phyloP scores from a whole-genome alignment of 768 basidiomycete species.

The Naematelia encephala region DNA sequence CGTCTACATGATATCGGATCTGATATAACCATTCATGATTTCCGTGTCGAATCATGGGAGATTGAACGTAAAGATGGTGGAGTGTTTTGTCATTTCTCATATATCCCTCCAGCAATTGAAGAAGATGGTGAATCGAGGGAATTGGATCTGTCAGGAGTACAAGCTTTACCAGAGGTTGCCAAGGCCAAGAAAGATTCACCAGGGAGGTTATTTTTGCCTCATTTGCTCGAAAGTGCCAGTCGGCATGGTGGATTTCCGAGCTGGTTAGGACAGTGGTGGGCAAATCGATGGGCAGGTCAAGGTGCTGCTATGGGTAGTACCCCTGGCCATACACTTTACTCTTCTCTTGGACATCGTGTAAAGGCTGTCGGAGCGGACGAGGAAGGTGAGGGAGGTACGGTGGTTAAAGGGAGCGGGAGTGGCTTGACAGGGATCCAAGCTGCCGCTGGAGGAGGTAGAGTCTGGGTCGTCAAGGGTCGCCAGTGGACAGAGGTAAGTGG shows the following conservation, averaged over 20 bases:
- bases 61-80: constrained; percentile 44
- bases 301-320: constrained; percentile 5
- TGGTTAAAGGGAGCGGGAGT: constrained; percentile 31
- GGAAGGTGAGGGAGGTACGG: constrained; percentile 14
- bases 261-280: constrained; percentile 48
- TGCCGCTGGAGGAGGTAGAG: constrained; percentile 38
- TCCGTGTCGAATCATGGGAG: constrained; percentile 46
- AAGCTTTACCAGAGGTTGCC: constrained; percentile 21
- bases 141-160: constrained; percentile 11
- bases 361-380: constrained; percentile 12
- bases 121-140: not conserved
- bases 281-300: not conserved
- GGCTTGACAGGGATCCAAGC: constrained; percentile 29
- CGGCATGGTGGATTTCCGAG: constrained; percentile 43
- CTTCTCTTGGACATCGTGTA: constrained; percentile 2
- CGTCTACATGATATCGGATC: constrained; percentile 43
- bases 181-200: constrained; percentile 17
- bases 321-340: constrained; percentile 37
- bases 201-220: constrained; percentile 39
- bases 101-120: constrained; percentile 31
- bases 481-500: constrained; percentile 48
- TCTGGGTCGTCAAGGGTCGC: constrained; percentile 48
- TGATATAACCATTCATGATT: constrained; percentile 27
- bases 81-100: constrained; percentile 48
- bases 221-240: constrained; percentile 35